These are phyloP conservation scores for Ogataea henricii DNA, from an alignment of 805 yeast species.

Conservation along the genomic window DNA sequence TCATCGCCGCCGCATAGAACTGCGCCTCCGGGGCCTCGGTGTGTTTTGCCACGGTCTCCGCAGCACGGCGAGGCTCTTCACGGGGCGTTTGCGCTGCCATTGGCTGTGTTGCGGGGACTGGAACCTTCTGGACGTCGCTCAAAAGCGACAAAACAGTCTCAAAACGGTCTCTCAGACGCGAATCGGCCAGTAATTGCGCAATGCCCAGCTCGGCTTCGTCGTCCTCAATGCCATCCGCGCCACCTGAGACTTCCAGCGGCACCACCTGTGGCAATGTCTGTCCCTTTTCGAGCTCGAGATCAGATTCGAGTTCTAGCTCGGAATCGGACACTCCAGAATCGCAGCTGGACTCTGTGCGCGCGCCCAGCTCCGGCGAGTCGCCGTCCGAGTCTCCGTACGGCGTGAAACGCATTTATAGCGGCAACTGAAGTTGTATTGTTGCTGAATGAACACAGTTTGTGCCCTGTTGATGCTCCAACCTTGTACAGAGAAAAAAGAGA, in stretches of 20 bases:
- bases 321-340: background rate
- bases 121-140: background rate
- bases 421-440: no score
- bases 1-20: background rate
- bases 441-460: background rate
- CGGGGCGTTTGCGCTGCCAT: background rate
- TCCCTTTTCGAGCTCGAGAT: background rate
- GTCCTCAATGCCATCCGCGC: background rate
- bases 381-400: slow-evolving; percentile 3
- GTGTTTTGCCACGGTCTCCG: background rate
- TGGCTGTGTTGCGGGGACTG: background rate
- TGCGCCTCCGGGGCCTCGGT: background rate
- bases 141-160: slow-evolving; percentile 2
- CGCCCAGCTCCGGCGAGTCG: background rate
- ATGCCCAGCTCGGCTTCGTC: background rate
- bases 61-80: background rate
- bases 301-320: slow-evolving; percentile 2
- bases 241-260: background rate
- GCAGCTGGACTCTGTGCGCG: background rate
- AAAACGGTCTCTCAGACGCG: background rate
- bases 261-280: no score
- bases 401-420: slow-evolving; percentile 3
- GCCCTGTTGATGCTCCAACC: background rate
- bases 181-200: slow-evolving; percentile 1
- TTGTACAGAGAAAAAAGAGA: no score